Evolutionary conservation across 2,329 filamentous ascomycete genomes (phyloP), one percentile per base, ranked within the genome.

Genomic region (Penicillium expansum): DNA sequence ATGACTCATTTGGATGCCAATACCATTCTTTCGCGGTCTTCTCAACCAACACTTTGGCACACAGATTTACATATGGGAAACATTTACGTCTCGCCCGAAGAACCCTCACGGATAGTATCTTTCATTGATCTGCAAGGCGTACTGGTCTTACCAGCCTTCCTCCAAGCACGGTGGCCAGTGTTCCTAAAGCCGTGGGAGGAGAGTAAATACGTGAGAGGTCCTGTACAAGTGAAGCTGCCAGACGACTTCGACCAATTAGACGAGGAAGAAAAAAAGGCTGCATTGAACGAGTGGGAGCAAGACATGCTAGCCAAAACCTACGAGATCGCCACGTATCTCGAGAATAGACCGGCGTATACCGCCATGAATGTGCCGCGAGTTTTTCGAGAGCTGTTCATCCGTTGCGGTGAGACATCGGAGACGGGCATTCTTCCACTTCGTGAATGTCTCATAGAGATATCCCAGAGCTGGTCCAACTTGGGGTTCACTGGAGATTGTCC

Each of bases 181-280:
- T 41, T 41, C 38, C 7, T 41, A 3, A 41, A 24, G 1, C 38
- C 38, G 24, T 14, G 11, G 2, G 5, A 41, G 38, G 38, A 41
- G 38, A 24, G 11, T 24, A 13, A 41, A 41, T 41, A 41, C 11
- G 38, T 24, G 38, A 24, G 7, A 41, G 38, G 20, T 3, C 20
- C 7, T 24, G 9, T 41, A 41, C 20, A 41, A 9, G 6, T 14
- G 20, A 41, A 97, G 27, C 27, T 45, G 6, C 24, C 24, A 1
- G 27, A 30, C 5, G 5, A 45, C 42, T 20, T 45, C 10, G n/a
- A 29, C 13, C 22, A 45, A 29, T 18, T 45, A 14, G 5, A 30
- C 10, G 16, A 30, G 16, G 42, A 30, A 29, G 42, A 4, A 44
- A 30, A n/a, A 18, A 18, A 5, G 24, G 7, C 10, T 24, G 38